Percentiles rank a stretch among this genome's conserved stretches.
phyloP scores from a whole-genome alignment of 768 basidiomycete genomes.

The Suillus brevipes region DNA sequence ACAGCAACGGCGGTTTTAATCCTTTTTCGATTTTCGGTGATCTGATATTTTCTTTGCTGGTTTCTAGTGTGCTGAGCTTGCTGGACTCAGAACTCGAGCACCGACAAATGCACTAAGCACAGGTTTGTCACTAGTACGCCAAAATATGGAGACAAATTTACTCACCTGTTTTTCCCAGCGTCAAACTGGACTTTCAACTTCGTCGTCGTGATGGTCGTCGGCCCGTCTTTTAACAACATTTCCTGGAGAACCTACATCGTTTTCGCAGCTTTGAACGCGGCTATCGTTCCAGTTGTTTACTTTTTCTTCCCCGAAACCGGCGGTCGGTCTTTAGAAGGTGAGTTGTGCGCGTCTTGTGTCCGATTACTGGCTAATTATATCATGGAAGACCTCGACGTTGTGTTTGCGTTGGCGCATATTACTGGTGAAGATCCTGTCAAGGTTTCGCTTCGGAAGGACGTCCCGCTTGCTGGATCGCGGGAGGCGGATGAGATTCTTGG shows the following conservation, averaged over 20 bases:
- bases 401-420: slow-evolving; percentile 35
- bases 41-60: not conserved
- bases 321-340: slow-evolving; percentile 14
- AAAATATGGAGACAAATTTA: not conserved
- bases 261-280: slow-evolving; percentile 10
- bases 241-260: slow-evolving; percentile 14
- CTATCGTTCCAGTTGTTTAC: slow-evolving; percentile 10
- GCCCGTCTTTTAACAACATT: slow-evolving; percentile 13
- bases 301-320: slow-evolving; percentile 15
- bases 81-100: slow-evolving; percentile 28
- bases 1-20: not conserved
- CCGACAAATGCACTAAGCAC: slow-evolving; percentile 33
- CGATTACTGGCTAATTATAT: not conserved
- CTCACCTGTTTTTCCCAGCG: slow-evolving; percentile 5
- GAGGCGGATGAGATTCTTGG: slow-evolving; percentile 38
- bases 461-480: slow-evolving; percentile 34
- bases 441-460: slow-evolving; percentile 34
- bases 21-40: not conserved
- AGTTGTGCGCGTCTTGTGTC: not conserved
- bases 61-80: slow-evolving; percentile 32
- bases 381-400: slow-evolving; percentile 32
- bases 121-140: slow-evolving; percentile 1
- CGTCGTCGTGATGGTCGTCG: slow-evolving; percentile 14
- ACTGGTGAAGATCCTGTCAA: slow-evolving; percentile 35
- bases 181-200: slow-evolving; percentile 17